Evolutionary conservation across 208 protist species (phyloP).

Genomic region (Acanthamoeba lenticulata): DNA sequence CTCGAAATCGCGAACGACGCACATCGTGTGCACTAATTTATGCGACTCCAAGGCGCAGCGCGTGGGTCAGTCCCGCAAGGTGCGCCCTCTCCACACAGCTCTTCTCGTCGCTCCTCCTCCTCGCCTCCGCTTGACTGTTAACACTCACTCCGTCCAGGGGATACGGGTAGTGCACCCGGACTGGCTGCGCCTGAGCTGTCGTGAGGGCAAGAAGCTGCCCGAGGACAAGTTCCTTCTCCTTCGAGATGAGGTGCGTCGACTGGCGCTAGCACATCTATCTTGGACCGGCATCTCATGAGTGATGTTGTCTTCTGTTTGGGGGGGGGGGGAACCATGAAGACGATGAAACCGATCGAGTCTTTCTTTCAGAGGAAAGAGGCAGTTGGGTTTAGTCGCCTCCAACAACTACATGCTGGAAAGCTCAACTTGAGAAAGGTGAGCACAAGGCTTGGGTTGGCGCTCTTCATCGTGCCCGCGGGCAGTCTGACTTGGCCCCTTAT

Average conservation of each 20-base stretch:
- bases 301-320: not conserved
- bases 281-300: not conserved
- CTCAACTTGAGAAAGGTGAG: not conserved
- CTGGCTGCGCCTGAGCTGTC: constrained; percentile 34
- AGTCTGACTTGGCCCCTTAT: too few species aligned
- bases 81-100: not conserved
- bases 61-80: not conserved
- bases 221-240: constrained; percentile 58
- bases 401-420: not conserved
- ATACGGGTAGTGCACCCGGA: constrained; percentile 46
- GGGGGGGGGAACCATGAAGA: not conserved
- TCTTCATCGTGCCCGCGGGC: too few species aligned
- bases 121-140: not conserved
- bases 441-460: too few species aligned
- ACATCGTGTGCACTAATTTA: constrained; percentile 65
- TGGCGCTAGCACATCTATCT: not conserved
- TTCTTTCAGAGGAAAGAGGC: not conserved
- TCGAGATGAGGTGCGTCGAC: not conserved
- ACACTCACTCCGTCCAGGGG: not conserved
- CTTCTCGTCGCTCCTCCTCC: not conserved
- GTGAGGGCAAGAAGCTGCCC: constrained; percentile 56
- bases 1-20: constrained; percentile 27
- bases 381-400: not conserved
- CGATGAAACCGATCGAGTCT: constrained; percentile 3
- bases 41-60: constrained; percentile 23